Percentiles rank a stretch among this genome's conserved stretches.
phyloP scores from a whole-genome alignment of 768 basidiomycete species.

The Rhizopogon salebrosus region DNA sequence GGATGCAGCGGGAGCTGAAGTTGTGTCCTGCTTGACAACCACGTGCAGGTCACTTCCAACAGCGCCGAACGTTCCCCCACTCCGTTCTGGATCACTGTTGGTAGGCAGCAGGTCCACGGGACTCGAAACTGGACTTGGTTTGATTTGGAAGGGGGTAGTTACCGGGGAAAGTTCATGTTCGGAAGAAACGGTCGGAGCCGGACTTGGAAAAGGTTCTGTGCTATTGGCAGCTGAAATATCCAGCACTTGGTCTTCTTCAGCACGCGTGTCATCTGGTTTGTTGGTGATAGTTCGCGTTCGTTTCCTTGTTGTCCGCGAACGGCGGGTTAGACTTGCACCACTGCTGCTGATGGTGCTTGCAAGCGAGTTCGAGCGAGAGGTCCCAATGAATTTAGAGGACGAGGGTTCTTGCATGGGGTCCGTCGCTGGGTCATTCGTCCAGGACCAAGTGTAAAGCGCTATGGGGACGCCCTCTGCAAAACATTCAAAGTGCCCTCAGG shows the following conservation, averaged over 20 bases:
- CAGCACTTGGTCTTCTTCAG: conserved; percentile 16
- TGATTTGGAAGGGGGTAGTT: conserved; percentile 12
- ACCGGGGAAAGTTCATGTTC: conserved; percentile 6
- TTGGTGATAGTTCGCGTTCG: conserved; percentile 49
- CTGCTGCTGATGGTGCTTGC: conserved; percentile 42
- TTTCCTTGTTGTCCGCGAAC: conserved; percentile 41
- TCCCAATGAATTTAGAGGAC: conserved; percentile 19
- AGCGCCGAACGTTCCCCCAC: conserved; percentile 16
- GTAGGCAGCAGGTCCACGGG: conserved; percentile 8
- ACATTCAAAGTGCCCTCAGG: too few species aligned
- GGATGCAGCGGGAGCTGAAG: conserved; percentile 1
- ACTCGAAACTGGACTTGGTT: conserved; percentile 6
- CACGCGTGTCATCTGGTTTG: conserved; percentile 14
- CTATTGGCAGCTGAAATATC: conserved; percentile 25
- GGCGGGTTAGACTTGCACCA: conserved; percentile 46
- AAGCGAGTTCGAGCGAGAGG: conserved; percentile 28
- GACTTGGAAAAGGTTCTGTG: conserved; percentile 1
- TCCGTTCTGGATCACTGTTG: conserved; percentile 17
- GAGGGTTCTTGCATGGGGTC: conserved; percentile 28
- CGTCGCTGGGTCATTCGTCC: conserved; percentile 18
- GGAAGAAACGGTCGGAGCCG: conserved; percentile 6
- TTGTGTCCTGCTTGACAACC: conserved; percentile 8
- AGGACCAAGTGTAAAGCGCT: conserved; percentile 9
- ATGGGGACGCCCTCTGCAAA: conserved; percentile 14
- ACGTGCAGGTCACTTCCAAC: conserved; percentile 11